Base-by-base conservation (phyloP, 768 basidiomycete species). In the Termitomyces sp. region DNA sequence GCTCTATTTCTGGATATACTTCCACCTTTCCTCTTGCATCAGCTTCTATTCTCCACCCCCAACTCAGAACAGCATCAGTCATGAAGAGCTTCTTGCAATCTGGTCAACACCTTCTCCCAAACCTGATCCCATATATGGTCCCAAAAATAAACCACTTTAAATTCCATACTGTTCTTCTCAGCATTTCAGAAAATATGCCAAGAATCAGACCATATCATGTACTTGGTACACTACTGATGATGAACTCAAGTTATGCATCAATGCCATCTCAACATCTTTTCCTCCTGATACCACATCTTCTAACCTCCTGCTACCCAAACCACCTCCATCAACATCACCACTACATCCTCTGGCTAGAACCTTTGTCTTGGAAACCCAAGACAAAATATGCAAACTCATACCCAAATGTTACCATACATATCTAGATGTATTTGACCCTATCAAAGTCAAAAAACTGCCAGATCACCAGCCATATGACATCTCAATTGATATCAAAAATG, bases 401-500 rank as follows among this genome's bases (percentile, higher is more conserved):
- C 31, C 40, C 12, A 59, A 25, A 25, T 25, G 25, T 1, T 25
- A 25, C 25, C 1, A 25, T 25, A 25, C 25, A 25, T 25, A 25
- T 25, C 25, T 25, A 25, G 25, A 25, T 20, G 69, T 74, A 11
- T 77, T 78, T 57, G 63, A 60, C 3, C 59, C 67, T 3, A 43
- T 47, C 4, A 59, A 70, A 14, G 25, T 25, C 25, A 25, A 25
- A 25, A 25, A 25, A 25, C 25, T 25, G 1, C 25, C 1, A 1
- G 25, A 64, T 11, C 66, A 70, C 34, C 68, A 68, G 0, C 64
- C 68, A 0, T 77, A 73, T 56, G 73, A 79, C 51, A 59, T 68
- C n/a, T 61, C 63, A 17, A 77, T 78, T 55, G 60, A 77, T 15
- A 55, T 76, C 61, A 25, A 25, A 25, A 25, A 25, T 25, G 25